Percentiles rank a stretch among this genome's conserved stretches.
These are phyloP conservation scores for Cystobasidium pallidum DNA, from an alignment of 1,284 basidiomycete species.

Conservation along the genomic window DNA sequence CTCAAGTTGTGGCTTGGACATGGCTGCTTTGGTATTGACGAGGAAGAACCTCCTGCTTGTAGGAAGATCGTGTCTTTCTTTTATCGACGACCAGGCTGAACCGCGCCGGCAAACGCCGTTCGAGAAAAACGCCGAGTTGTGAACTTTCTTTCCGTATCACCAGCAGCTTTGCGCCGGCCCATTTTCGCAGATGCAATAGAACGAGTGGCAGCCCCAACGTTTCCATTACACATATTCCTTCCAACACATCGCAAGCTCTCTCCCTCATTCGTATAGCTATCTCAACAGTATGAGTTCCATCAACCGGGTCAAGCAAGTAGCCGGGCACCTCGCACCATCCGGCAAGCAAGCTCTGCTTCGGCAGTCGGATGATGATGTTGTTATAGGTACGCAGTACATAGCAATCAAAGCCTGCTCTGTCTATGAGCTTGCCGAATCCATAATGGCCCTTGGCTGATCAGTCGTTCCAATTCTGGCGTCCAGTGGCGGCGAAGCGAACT, in stretches of 20 bases:
- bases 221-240: no score
- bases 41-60: neutral
- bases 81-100: neutral
- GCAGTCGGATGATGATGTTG: constrained; percentile 20
- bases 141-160: neutral
- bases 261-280: neutral
- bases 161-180: neutral
- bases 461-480: neutral
- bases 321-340: constrained; percentile 13
- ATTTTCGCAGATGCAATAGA: neutral
- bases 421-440: no score
- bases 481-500: constrained; percentile 76
- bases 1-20: constrained; percentile 21
- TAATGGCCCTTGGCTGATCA: neutral
- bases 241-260: neutral
- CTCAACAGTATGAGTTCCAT: neutral
- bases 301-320: constrained; percentile 17
- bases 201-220: neutral
- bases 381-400: constrained; percentile 14
- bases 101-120: neutral
- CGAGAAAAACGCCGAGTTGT: neutral
- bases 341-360: constrained; percentile 22
- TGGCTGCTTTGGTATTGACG: neutral
- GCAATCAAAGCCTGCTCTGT: no score
- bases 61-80: neutral